phyloP scores from a whole-genome alignment of 768 basidiomycete genomes.

The Favolaschia claudopus region DNA sequence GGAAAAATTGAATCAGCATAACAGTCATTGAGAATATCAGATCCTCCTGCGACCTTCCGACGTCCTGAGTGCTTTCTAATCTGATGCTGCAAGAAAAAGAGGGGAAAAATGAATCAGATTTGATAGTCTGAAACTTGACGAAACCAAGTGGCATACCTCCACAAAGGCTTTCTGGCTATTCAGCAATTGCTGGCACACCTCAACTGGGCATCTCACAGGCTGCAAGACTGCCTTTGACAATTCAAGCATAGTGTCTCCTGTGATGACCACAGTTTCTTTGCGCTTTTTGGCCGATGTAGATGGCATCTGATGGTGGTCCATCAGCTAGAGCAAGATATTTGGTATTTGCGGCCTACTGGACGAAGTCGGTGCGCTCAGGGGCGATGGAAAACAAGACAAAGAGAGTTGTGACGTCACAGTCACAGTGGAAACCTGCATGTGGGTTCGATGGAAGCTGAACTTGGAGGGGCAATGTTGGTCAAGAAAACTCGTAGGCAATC shows the following conservation, averaged over 20 bases:
- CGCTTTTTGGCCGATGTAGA: not conserved
- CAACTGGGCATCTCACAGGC: not conserved
- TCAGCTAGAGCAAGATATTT: not conserved
- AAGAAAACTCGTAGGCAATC: no score
- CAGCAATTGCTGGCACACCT: not conserved
- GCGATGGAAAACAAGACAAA: no score
- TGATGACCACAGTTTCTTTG: not conserved
- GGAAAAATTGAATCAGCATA: not conserved
- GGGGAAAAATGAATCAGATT: not conserved
- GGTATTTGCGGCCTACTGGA: conserved; percentile 11
- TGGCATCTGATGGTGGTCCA: not conserved
- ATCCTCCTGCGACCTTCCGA: not conserved
- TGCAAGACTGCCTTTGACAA: conserved; percentile 9
- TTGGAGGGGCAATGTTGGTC: no score
- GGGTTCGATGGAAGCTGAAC: no score
- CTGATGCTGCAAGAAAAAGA: conserved; percentile 10
- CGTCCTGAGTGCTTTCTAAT: not conserved
- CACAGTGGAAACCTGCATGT: no score
- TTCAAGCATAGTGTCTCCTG: conserved; percentile 4
- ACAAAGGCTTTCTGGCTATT: conserved; percentile 11
- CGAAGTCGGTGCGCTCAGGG: no score
- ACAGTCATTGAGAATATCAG: not conserved
- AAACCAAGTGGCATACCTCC: not conserved
- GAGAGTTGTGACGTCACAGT: no score
- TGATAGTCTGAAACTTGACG: not conserved